Percentiles rank a stretch among this genome's conserved stretches.
phyloP scores from a whole-genome alignment of 441 rosid genomes.

The Monsonia emarginata region DNA sequence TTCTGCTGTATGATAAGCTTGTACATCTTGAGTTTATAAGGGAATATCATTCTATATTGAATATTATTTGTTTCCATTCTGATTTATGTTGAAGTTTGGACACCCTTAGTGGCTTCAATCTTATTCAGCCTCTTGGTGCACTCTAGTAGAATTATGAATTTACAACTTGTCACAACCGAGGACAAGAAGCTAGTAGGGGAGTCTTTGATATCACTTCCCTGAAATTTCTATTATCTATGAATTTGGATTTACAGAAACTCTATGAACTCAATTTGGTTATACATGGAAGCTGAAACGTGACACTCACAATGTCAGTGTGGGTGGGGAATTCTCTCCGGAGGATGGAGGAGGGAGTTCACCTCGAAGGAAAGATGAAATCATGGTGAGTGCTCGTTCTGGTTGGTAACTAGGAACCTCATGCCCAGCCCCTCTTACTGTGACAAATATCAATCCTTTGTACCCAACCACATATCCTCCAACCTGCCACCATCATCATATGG shows the following conservation, averaged over 20 bases:
- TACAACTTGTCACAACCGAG: not conserved
- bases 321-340: constrained; percentile 10
- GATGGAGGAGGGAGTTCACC: constrained; percentile 31
- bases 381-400: constrained; percentile 32
- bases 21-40: constrained; percentile 1
- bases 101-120: not conserved
- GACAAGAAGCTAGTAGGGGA: not conserved
- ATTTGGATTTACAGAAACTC: constrained; percentile 2
- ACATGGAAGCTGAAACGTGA: not conserved
- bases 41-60: constrained; percentile 3
- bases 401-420: constrained; percentile 38
- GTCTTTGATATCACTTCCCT: not conserved
- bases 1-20: not conserved
- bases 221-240: not conserved
- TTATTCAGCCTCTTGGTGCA: not conserved
- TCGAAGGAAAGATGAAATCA: constrained; percentile 35
- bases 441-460: constrained; percentile 29
- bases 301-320: not conserved
- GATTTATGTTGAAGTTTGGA: not conserved
- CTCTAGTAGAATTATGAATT: not conserved
- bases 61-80: not conserved
- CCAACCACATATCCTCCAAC: constrained; percentile 39
- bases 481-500: constrained; percentile 18
- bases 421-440: constrained; percentile 38
- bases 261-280: not conserved